Base-by-base conservation (phyloP, 2,329 filamentous ascomycete genomes). In the Colletotrichum euphorbiae region DNA sequence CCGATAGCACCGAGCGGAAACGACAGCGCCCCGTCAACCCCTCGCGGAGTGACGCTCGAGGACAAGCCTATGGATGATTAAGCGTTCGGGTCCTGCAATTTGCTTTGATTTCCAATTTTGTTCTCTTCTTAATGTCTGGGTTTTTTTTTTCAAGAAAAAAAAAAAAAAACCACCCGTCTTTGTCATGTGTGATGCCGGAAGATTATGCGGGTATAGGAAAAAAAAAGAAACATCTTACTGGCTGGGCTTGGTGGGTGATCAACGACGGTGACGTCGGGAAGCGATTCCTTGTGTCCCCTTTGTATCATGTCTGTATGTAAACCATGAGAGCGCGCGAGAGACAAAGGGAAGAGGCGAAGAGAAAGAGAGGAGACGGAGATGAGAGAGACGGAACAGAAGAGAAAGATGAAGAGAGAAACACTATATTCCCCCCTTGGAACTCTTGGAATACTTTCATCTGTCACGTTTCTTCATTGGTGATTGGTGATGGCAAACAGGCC, bases 51-150 rank as follows among this genome's bases (percentile, higher is more conserved):
- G 31, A 84, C 83, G 24, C 80, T 86, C 42, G 83, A 85, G 70
- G 84, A 86, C 72, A 82, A 80, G 72, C 81, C 84, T 42, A 86
- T 86, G 83, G 82, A 83, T 60, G 80, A 85, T 71, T 85, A 82
- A 50, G 67, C 56, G 71, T 74, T 73, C 24, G 21, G 17, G 52
- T 55, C 52, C 43, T 38, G 45, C 50, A 48, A 36, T 52, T 67
- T 62, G 52, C 40, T 48, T 59, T 67, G 15, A 17, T 57, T 40
- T 17, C 24, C 15, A 17, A 9, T 52, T 60, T 48, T 50, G 13
- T 65, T 51, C 21, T 28, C 46, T 68, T 59, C 65, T 68, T 69
- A 69, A 69, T 69, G 62, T 69, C 57, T 69, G n/a, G n/a, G 62
- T 67, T 69, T 62, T 67, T 21, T 62, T 67, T 24, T 31, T 56